A percentile compares a stretch with the other conserved stretches of the same genome.
Conservation (phyloP, 768 basidiomycete genomes). For the Lentinula sp. region DNA sequence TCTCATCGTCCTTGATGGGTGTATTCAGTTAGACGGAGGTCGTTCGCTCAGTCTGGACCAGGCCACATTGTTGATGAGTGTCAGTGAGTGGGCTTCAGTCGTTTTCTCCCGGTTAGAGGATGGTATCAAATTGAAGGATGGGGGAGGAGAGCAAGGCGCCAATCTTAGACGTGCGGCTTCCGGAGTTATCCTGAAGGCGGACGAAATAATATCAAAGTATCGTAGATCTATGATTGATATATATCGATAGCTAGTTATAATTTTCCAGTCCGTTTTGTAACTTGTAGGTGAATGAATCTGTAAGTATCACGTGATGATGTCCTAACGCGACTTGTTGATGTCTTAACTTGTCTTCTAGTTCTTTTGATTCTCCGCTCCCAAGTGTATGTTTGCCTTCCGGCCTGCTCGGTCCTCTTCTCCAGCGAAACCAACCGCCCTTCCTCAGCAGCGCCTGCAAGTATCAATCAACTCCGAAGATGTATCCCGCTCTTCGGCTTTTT, state of each 20-base stretch:
- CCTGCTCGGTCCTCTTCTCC: constrained; percentile 46
- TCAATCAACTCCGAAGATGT: constrained; percentile 23
- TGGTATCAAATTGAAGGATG: constrained; percentile 54
- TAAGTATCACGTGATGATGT: neutral
- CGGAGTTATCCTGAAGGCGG: constrained; percentile 76
- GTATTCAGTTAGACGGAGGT: constrained; percentile 73
- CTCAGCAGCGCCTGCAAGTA: constrained; percentile 10
- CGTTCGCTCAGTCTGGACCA: constrained; percentile 71
- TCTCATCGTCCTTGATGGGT: constrained; percentile 69
- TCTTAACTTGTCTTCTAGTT: neutral
- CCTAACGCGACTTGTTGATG: neutral
- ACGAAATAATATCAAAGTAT: constrained; percentile 66
- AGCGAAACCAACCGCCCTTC: constrained; percentile 21
- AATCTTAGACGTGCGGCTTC: constrained; percentile 67
- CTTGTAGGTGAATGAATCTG: too few relatives aligned
- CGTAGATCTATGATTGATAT: constrained; percentile 44
- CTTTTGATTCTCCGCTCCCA: neutral
- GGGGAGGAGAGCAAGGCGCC: constrained; percentile 59
- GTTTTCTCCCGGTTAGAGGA: constrained; percentile 62
- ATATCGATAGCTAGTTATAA: too few relatives aligned
- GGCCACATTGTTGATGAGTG: constrained; percentile 59
- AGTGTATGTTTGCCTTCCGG: constrained; percentile 37
- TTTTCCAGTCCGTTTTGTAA: too few relatives aligned
- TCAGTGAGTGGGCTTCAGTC: constrained; percentile 75
- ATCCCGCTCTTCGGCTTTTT: constrained; percentile 32